These are phyloP conservation scores for Thinopyrum elongatum DNA, from an alignment of 176 grass and related monocot species.

Conservation along the genomic window DNA sequence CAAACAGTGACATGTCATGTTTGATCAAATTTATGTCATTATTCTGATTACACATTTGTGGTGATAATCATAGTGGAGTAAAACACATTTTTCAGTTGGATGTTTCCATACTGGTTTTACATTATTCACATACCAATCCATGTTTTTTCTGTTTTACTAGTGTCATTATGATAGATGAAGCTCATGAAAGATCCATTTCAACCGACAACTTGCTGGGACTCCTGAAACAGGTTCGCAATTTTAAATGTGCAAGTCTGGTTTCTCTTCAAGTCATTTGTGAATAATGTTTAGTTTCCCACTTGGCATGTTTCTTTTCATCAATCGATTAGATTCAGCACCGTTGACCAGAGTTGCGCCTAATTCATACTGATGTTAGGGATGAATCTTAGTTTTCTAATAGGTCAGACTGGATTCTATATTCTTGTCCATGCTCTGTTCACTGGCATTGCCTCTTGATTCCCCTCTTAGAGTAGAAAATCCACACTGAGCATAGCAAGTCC, in stretches of 20 bases:
- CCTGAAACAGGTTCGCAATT: slow-evolving; percentile 73
- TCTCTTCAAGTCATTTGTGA: slow-evolving; percentile 19
- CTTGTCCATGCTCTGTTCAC: slow-evolving; percentile 81
- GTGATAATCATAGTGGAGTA: slow-evolving; percentile 14
- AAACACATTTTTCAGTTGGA: neutral
- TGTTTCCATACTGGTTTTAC: slow-evolving; percentile 8
- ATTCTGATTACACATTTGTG: neutral
- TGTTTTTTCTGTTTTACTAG: slow-evolving; percentile 36
- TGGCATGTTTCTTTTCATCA: neutral
- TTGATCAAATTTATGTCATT: slow-evolving; percentile 13
- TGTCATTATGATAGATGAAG: slow-evolving; percentile 96
- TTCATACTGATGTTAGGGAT: slow-evolving; percentile 16
- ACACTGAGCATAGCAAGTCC: slow-evolving; percentile 82
- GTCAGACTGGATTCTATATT: slow-evolving; percentile 75
- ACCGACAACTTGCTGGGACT: slow-evolving; percentile 56
- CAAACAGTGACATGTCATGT: slow-evolving; percentile 16
- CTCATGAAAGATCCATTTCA: slow-evolving; percentile 88
- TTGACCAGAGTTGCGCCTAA: slow-evolving; percentile 66
- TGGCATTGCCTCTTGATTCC: no score
- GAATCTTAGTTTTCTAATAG: no score
- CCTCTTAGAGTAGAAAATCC: slow-evolving; percentile 66
- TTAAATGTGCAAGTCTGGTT: neutral
- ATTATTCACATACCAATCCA: slow-evolving; percentile 8
- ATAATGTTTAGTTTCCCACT: slow-evolving; percentile 10
- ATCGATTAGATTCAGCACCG: slow-evolving; percentile 76